Percentiles rank a stretch among this genome's conserved stretches.
Evolutionary conservation across 495 filamentous ascomycete genomes (phyloP).

Genomic region (Cryomyces antarcticus): DNA sequence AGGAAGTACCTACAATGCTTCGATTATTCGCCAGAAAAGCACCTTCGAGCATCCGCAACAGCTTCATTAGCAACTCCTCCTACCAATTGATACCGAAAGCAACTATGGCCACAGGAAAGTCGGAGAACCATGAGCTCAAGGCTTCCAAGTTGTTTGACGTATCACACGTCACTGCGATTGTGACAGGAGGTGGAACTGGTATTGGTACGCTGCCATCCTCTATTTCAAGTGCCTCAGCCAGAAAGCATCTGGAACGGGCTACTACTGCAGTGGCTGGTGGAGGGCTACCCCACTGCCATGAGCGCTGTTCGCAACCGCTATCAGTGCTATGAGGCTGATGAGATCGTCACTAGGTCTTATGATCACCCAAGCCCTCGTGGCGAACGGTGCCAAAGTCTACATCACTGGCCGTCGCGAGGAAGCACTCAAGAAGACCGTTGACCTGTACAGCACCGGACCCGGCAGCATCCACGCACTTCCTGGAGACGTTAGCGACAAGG

Average conservation of each 20-base stretch:
- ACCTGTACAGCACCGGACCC: constrained; percentile 12
- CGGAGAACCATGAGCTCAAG: constrained; percentile 11
- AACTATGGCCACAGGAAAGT: constrained; percentile 9
- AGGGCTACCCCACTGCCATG: too few species aligned
- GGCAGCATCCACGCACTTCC: constrained; percentile 10
- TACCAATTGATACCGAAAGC: not conserved
- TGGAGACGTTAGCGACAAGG: constrained; percentile 15
- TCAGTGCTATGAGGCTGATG: too few species aligned
- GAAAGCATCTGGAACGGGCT: not conserved
- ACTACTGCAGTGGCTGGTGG: constrained; percentile 1
- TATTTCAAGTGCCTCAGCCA: not conserved
- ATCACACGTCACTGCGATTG: constrained; percentile 15
- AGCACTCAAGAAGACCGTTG: constrained; percentile 10
- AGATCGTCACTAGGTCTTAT: constrained; percentile 37
- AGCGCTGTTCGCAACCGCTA: too few species aligned
- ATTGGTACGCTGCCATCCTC: not conserved
- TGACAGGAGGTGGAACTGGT: constrained; percentile 17
- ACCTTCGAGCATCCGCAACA: not conserved
- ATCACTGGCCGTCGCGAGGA: constrained; percentile 17
- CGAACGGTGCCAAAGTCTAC: constrained; percentile 51
- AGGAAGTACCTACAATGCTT: not conserved
- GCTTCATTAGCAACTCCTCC: not conserved
- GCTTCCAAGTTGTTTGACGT: constrained; percentile 18
- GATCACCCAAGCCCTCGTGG: constrained; percentile 59
- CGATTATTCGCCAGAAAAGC: not conserved